Percentiles rank a stretch among this genome's conserved stretches.
Conservation (phyloP, 257 asterid species). For the Penstemon davidsonii region DNA sequence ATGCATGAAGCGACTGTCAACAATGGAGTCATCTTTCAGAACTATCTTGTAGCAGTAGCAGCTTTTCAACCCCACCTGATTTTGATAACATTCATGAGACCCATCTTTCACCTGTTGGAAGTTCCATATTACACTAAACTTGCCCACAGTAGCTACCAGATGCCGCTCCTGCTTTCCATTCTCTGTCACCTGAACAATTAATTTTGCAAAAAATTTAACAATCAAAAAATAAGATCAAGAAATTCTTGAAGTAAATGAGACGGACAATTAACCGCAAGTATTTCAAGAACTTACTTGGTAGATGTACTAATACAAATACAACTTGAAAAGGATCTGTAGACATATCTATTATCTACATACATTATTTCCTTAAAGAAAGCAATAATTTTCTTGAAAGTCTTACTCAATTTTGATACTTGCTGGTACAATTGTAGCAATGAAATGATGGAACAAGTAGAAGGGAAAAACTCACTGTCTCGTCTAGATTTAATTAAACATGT, state of each 20-base stretch:
- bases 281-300: not conserved
- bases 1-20: conserved; percentile 82
- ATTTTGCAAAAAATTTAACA: not conserved
- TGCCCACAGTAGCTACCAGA: conserved; percentile 91
- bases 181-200: conserved; percentile 69
- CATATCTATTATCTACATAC: not conserved
- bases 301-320: not conserved
- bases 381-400: not conserved
- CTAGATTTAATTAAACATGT: not conserved
- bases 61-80: conserved; percentile 66
- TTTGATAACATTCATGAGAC: conserved; percentile 74
- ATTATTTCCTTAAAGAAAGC: not conserved
- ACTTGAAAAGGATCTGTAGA: not conserved
- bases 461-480: not conserved
- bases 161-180: conserved; percentile 91
- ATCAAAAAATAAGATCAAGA: conserved; percentile 2
- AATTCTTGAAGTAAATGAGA: no score
- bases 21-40: conserved; percentile 55
- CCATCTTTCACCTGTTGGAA: conserved; percentile 93
- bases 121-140: conserved; percentile 96
- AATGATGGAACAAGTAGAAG: not conserved
- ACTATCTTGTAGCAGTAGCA: conserved; percentile 76
- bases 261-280: not conserved
- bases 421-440: not conserved
- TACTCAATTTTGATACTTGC: not conserved